Evolutionary conservation across 2,329 filamentous ascomycete genomes (phyloP), one percentile per base, ranked within the genome.

Genomic region (Fusarium annulatum): DNA sequence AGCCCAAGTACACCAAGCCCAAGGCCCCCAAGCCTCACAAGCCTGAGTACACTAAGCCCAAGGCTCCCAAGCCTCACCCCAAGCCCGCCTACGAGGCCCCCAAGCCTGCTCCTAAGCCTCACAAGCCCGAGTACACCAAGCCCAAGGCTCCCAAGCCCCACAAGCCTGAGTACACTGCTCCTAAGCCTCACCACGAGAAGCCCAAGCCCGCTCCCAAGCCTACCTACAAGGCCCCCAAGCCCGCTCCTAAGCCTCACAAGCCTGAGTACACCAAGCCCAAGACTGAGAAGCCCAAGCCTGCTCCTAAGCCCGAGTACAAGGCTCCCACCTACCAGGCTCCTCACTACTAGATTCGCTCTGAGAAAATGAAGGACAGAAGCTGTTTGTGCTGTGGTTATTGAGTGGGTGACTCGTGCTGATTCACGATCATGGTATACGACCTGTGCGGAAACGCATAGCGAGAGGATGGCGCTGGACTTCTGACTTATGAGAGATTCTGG

Each of bases 291-390:
- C 28, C 41, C n/a, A 36, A 67, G 23, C 38, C 33, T 21, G 51
- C 51, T 5, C 56, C 62, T 4, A 45, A 63, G 46, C 63, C 63
- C 5, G 23, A 48, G 11, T n/a, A 64, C 8, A 67, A 60, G 57
- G 49, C 49, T 39, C 58, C 58, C 7, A 61, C 36, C 28, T 34
- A 60, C 42, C 33, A 39, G 42, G 33, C 56, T 55, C 48, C 58
- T 19, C 48, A 36, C 41, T 63, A 63, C 60, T 63, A 63, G 60
- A 60, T 48, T 41, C n/a, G 10, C 8, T 39, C 33, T 8, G 0
- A 2, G 18, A 18, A 3, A 18, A 41, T 26, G 36, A 41, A 28
- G n/a, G 46, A 55, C 28, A 55, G 51, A 0, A 1, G 57, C 34
- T 39, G n/a, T 41, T 33, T 38, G 36, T 60, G 36, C 34, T 26